phyloP scores from a whole-genome alignment of 345 rosid species.

The Odontarrhena argentea region DNA sequence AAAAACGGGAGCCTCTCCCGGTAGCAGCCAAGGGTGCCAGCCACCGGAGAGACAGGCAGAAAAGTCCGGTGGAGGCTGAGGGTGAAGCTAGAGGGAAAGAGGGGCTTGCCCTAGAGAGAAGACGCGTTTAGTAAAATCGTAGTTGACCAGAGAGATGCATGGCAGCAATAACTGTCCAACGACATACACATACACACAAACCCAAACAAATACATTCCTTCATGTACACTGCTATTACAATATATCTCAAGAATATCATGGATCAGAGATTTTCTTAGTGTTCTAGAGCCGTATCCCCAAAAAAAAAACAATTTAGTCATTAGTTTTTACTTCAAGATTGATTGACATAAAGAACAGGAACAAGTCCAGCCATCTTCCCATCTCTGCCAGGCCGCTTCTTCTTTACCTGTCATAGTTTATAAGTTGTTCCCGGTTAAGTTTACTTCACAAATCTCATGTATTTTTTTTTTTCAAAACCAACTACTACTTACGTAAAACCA shows the following conservation, averaged over 20 bases:
- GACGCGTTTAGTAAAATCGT: not conserved
- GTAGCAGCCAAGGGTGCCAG: too few species aligned
- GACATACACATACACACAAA: conserved; percentile 26
- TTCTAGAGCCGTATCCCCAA: not conserved
- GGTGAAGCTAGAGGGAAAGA: too few species aligned
- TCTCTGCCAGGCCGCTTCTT: conserved; percentile 97
- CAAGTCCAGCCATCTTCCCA: conserved; percentile 96
- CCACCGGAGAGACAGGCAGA: too few species aligned
- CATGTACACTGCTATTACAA: conserved; percentile 39
- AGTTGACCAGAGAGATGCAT: conserved; percentile 13
- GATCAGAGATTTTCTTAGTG: conserved; percentile 15
- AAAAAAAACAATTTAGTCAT: not conserved
- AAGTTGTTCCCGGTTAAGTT: conserved; percentile 11
- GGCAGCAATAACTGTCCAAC: conserved; percentile 3
- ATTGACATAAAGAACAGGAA: conserved; percentile 91
- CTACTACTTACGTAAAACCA: conserved; percentile 90
- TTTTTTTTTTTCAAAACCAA: conserved; percentile 22
- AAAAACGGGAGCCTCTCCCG: too few species aligned
- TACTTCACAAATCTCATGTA: conserved; percentile 4
- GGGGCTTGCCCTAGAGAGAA: too few species aligned
- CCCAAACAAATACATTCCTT: conserved; percentile 31
- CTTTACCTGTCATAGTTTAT: conserved; percentile 69
- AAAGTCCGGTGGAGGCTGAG: too few species aligned
- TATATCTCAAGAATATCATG: conserved; percentile 20
- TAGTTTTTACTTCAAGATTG: conserved; percentile 43